phyloP scores from a whole-genome alignment of 768 basidiomycete species.

The Cystofilobasidium ferigula region DNA sequence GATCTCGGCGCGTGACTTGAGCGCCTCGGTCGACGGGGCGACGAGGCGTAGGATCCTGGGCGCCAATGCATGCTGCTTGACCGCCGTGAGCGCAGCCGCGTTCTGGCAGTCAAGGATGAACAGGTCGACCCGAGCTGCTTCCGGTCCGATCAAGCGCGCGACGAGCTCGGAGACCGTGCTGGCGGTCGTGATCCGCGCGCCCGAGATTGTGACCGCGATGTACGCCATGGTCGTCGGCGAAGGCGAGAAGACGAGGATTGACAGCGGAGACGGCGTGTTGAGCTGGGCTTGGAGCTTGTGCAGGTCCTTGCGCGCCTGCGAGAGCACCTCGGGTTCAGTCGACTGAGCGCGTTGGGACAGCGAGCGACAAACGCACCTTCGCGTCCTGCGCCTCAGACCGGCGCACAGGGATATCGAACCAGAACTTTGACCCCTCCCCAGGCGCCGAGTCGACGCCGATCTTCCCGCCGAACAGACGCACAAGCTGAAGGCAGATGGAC shows the following conservation, averaged over 20 bases:
- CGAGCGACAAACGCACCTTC: constrained; percentile 41
- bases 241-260: constrained; percentile 49
- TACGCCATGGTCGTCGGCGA: constrained; percentile 52
- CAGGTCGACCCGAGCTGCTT: constrained; percentile 50
- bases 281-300: constrained; percentile 39
- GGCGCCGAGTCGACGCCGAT: constrained; percentile 60
- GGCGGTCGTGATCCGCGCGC: constrained; percentile 46
- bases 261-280: constrained; percentile 39
- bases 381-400: constrained; percentile 47
- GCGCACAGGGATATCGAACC: constrained; percentile 62
- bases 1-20: constrained; percentile 6
- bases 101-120: constrained; percentile 58
- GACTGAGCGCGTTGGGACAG: background rate
- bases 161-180: constrained; percentile 37
- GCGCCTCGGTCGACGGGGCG: constrained; percentile 49
- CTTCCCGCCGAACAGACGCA: constrained; percentile 63
- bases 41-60: constrained; percentile 58
- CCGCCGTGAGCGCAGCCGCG: constrained; percentile 49
- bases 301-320: constrained; percentile 39
- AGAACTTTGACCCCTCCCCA: constrained; percentile 56
- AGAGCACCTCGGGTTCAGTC: background rate
- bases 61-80: constrained; percentile 45
- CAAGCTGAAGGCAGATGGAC: constrained; percentile 61
- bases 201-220: constrained; percentile 49
- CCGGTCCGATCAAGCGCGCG: constrained; percentile 36